Base-by-base conservation (phyloP, 2,329 filamentous ascomycete species). In the Metarhizium rileyi region DNA sequence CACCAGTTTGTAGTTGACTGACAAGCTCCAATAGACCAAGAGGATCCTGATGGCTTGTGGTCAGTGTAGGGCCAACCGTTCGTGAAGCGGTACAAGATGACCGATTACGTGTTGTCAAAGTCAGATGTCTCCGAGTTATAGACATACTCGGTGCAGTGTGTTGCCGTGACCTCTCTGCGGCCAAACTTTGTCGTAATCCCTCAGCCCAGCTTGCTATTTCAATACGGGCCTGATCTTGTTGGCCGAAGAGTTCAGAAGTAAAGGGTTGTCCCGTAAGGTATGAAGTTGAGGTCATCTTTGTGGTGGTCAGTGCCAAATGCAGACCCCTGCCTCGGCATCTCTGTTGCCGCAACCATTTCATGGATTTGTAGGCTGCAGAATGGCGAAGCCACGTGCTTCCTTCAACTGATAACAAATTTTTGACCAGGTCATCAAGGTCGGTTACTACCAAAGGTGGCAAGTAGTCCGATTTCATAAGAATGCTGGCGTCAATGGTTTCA, bases 381-480 rank as follows among this genome's bases (percentile, higher is more conserved):
- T 97, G 85, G 26, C 91, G 83, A 47, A 97, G 75, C 75, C 87
- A 90, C 3, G 86, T 77, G 35, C 90, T 78, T 33, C 86, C 90
- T 43, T 91, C 83, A 4, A 78, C 76, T 43, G 89, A 84, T 58
- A 97, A 90, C 0, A 96, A 70, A 18, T 80, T 78, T 8, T 81
- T 72, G n/a, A 95, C 78, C 1, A 97, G 72, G 8, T 70, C 66
- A 5, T 66, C 60, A 2, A 97, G 77, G 40, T 97, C 90, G 8
- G 89, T 93, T 0, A 78, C 68, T 3, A 87, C 69, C 4, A 96
- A 73, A 1, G 91, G 91, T 53, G 88, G 84, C 14, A 93, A 73
- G 62, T 96, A 97, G 59, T 93, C 87, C 1, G 90, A 84, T 50
- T 84, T 90, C 91, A 97, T 97, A 18, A 97, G 76, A 0, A 95